Evolutionary conservation across 2,329 filamentous ascomycete species (phyloP), one percentile per base, ranked within the genome.

Genomic region (Stemphylium beticola): DNA sequence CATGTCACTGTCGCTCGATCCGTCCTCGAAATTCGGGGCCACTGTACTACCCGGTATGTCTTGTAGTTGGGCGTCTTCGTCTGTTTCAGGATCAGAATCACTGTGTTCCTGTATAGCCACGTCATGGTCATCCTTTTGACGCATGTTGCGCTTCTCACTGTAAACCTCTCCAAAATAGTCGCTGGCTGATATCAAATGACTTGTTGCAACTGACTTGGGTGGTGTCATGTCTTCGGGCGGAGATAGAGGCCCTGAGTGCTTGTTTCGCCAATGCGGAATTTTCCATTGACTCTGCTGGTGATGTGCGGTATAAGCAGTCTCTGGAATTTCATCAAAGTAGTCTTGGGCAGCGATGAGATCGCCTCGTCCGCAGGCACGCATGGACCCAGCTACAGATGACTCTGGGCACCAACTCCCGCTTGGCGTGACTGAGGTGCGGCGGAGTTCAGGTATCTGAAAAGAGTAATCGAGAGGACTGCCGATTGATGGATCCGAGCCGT

Each of bases 401-500:
- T 14, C 39, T 29, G 34, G 34, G 22, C 26, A 18, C 39, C 34
- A 39, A 22, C 29, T 45, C 10, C 40, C 40, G 11, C 8, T 50
- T 18, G 40, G 36, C 29, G 45, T 44, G 10, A 39, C 39, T 18
- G 57, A 59, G 11, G 38, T 53, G 18, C 53, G 49, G 9, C 38
- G 41, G 24, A 49, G 47, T 24, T 53, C 32, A 4, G 53, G 57
- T 29, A 59, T 47, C 10, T 57, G 40, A 24, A 48, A 57, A 20
- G 41, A 38, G 37, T 60, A 58, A 3, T 24, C 33, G 22, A 54
- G 43, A 15, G 53, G 33, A 38, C 49, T 56, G 15, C 55, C 47
- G 15, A 61, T 51, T 5, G 58, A 63, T 8, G 60, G 62, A 37
- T 52, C 55, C 9, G 60, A 65, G 33, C 50, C 54, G 12, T 55